Base-by-base conservation (phyloP, 805 yeast species). In the Saturnispora diversa region DNA sequence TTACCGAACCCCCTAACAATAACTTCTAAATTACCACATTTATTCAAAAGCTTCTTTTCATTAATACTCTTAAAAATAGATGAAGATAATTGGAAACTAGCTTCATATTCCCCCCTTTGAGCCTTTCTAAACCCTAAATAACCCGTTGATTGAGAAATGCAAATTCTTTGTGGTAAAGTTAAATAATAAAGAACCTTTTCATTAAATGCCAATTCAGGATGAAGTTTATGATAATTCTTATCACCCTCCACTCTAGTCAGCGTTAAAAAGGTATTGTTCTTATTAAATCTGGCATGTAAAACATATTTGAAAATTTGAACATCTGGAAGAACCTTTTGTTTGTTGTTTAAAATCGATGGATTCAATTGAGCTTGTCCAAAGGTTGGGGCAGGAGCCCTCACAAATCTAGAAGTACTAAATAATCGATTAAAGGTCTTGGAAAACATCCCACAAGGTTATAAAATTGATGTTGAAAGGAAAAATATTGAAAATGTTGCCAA, bases 81-180 rank as follows among this genome's bases (percentile, higher is more conserved):
- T 4, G 87, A 67, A 12, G 87, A 67, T 8, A 90, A 80, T 59
- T 87, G 96, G 68, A 81, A 88, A 11, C 82, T 82, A 1, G 95
- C 96, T 63, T 90, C 98, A 55, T 84, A 85, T 60, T 86, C 95
- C 36, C 94, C 85, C 62, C 96, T 77, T 42, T 86, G 86, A 13
- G 92, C 75, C 54, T 87, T 86, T 54, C 86, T 74, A 68, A 87
- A 90, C 3, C 97, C 98, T 38, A 86, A 67, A 56, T 74, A 76
- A 38, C 98, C 98, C 0, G 95, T 81, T 6, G 85, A 74, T 37
- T 84, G 64, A 17, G 80, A 74, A 33, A 80, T 57, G 48, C 74
- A 70, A 22, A 81, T 78, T 47, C 76, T 80, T 61, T 88, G 90
- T 20, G 87, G 92, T 36, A 88, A 73, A 46, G 81, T 77, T 50